Evolutionary conservation across 108 stramenopile species (phyloP), one percentile per base, ranked within the genome.

Genomic region (Skeletonema tropicum): DNA sequence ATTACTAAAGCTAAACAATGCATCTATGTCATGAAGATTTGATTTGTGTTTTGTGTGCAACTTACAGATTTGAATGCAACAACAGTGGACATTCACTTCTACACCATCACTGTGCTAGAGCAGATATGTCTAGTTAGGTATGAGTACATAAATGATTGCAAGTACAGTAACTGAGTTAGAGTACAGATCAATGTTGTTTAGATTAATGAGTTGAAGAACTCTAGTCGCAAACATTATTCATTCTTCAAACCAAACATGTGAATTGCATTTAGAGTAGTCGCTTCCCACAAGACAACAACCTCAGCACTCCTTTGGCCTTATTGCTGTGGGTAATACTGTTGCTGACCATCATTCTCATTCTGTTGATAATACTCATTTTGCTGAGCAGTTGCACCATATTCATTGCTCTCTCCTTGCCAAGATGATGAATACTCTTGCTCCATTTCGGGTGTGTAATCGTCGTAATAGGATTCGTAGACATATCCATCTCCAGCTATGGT

Each of bases 391-490:
- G 30, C 29, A 13, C 13, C 45, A 59, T 41, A 68, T 60, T 60
- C 26, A 19, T 49, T 17, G 1, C 5, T 23, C 25, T 5, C 26
- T 36, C 32, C 45, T 32, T 70, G 33, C 42, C 58, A 61, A 70
- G 71, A 38, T 21, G 71, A 38, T 21, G 36, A 62, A 35, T 46
- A 72, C 15, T 67, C 66, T 9, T 67, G 60, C 6, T 60, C 38
- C 61, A 55, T 55, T 42, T 73, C 78, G 9, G 78, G 78, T 30
- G 66, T 35, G 62, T 80, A 80, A 36, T 80, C 65, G 19, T 72
- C 66, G 33, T 74, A 74, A 35, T 74, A 74, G 5, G 64, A 66
- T 57, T 66, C 64, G 8, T 55, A 49, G 19, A 60, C 67, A 36
- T 58, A 58, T 19, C 68, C 60, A 48, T 69, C 73, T n/a, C 68